These are phyloP conservation scores for Helminthosporium solani DNA, from an alignment of 2,329 filamentous ascomycete genomes.

Conservation along the genomic window DNA sequence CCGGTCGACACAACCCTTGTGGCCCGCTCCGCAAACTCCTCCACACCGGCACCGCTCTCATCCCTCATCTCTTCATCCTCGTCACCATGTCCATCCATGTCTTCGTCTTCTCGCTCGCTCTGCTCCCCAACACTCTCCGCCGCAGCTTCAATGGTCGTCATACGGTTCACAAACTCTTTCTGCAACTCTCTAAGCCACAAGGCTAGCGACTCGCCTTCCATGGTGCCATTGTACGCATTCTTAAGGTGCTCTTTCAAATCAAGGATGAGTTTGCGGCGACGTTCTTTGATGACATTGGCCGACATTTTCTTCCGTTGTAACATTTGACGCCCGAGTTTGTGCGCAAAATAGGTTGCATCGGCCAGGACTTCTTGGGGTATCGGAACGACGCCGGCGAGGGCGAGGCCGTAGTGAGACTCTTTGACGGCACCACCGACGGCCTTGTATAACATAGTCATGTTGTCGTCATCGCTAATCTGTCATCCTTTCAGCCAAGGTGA, in stretches of 20 bases:
- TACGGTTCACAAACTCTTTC: conserved; percentile 70
- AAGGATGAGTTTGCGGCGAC: conserved; percentile 71
- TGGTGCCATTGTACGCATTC: conserved; percentile 65
- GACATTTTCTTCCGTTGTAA: conserved; percentile 61
- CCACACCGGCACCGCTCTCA: conserved; percentile 5
- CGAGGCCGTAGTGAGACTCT: conserved; percentile 79
- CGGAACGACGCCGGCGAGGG: conserved; percentile 72
- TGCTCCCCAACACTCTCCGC: conserved; percentile 10
- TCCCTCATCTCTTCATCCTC: conserved; percentile 9
- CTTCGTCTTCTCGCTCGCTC: conserved; percentile 14
- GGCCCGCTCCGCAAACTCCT: conserved; percentile 10
- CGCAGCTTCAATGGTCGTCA: conserved; percentile 65
- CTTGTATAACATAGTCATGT: conserved; percentile 86
- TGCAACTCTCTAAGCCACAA: conserved; percentile 68
- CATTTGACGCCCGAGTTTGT: conserved; percentile 59
- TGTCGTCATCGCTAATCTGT: conserved; percentile 51
- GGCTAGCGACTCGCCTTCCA: conserved; percentile 64
- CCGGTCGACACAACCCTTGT: conserved; percentile 23
- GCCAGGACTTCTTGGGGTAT: conserved; percentile 68
- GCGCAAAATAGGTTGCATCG: conserved; percentile 66
- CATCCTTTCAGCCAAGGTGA: conserved; percentile 1
- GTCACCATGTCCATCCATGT: conserved; percentile 18
- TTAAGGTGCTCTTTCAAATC: conserved; percentile 70
- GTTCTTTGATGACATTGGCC: conserved; percentile 58
- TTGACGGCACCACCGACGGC: conserved; percentile 69